phyloP scores from a whole-genome alignment of 768 basidiomycete species.

The Leccinellum rugosiceps region DNA sequence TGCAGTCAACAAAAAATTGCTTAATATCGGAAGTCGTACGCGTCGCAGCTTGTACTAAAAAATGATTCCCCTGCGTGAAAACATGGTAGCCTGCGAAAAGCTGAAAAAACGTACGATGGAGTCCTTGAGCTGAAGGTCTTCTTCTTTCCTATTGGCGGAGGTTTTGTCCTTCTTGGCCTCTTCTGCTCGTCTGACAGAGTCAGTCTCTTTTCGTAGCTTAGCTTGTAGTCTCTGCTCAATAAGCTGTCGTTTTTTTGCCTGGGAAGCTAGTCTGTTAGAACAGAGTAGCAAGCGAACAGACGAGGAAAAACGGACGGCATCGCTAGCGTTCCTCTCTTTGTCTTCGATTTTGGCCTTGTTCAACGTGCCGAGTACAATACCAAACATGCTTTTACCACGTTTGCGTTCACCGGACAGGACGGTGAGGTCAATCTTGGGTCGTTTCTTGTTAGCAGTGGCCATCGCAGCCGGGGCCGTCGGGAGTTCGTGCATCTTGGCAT shows the following conservation, averaged over 20 bases:
- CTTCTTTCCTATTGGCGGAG: constrained; percentile 72
- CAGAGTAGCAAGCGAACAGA: background rate
- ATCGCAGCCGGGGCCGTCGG: constrained; percentile 47
- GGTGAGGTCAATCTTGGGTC: constrained; percentile 70
- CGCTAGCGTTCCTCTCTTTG: constrained; percentile 79
- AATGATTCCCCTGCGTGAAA: background rate
- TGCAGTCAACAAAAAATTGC: constrained; percentile 74
- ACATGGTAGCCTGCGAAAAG: background rate
- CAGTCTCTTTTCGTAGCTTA: constrained; percentile 83
- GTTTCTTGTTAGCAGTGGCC: constrained; percentile 50
- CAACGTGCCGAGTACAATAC: constrained; percentile 75
- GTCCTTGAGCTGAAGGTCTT: constrained; percentile 77
- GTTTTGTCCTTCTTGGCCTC: constrained; percentile 85
- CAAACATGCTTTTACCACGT: constrained; percentile 87
- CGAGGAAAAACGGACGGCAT: constrained; percentile 52
- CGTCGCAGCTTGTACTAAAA: constrained; percentile 69
- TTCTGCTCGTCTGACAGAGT: constrained; percentile 79
- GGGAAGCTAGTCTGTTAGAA: constrained; percentile 8
- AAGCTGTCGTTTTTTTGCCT: constrained; percentile 83
- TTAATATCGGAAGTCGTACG: constrained; percentile 65
- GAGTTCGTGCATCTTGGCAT: constrained; percentile 36
- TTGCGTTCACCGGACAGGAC: constrained; percentile 60
- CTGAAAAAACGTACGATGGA: constrained; percentile 57
- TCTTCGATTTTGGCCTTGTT: constrained; percentile 88
- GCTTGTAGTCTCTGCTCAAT: constrained; percentile 83